Evolutionary conservation across 768 basidiomycete genomes (phyloP).

Genomic region (Amanita polypyramis): DNA sequence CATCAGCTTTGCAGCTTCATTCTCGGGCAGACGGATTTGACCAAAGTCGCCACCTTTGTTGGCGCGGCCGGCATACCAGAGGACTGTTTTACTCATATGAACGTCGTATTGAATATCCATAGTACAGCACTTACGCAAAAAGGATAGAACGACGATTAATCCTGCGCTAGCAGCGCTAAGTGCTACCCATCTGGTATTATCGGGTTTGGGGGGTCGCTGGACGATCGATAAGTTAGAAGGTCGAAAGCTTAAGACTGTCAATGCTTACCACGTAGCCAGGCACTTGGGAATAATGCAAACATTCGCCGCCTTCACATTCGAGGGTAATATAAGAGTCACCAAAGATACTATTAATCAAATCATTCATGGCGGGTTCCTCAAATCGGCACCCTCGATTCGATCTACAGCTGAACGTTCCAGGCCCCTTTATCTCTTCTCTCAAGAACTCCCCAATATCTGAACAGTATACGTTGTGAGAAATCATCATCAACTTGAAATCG

Average conservation of each 20-base stretch:
- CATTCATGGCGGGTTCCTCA: conserved; percentile 95
- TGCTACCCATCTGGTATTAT: conserved; percentile 74
- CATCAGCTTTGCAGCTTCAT: conserved; percentile 79
- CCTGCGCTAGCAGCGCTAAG: conserved; percentile 76
- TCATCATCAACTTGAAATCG: neutral
- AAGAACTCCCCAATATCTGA: conserved; percentile 93
- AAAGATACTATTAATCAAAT: conserved; percentile 87
- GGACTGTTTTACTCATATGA: conserved; percentile 23
- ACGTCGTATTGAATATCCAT: neutral
- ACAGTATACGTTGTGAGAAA: neutral
- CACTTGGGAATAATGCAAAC: conserved; percentile 86
- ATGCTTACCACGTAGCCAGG: conserved; percentile 74
- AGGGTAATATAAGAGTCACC: conserved; percentile 87
- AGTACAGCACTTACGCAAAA: conserved; percentile 34
- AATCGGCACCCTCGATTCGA: conserved; percentile 72
- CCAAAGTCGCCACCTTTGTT: conserved; percentile 56
- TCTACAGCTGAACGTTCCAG: conserved; percentile 76
- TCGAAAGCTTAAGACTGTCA: neutral
- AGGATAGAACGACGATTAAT: conserved; percentile 60
- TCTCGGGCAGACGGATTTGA: conserved; percentile 67
- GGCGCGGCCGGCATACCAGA: conserved; percentile 88
- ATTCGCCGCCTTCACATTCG: conserved; percentile 83
- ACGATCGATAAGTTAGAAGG: neutral
- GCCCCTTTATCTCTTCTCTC: conserved; percentile 81
- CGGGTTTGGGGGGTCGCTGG: conserved; percentile 71